Base-by-base conservation (phyloP, 768 basidiomycete genomes). In the Daedaleopsis sinensis region DNA sequence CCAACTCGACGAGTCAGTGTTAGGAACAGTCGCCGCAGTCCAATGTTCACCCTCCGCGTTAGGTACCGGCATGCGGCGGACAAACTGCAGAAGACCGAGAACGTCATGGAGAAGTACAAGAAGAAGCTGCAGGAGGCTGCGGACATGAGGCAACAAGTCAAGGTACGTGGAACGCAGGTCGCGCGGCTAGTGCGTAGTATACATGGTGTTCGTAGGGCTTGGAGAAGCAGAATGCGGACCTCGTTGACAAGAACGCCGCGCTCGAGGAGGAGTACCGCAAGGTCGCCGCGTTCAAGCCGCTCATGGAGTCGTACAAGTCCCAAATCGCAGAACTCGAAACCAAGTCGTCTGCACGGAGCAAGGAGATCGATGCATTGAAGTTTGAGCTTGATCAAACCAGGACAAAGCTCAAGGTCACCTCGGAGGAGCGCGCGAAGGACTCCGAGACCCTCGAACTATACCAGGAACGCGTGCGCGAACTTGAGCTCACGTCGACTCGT, bases 21-120 rank as follows among this genome's bases (percentile, higher is more conserved):
- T 27, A 21, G 13, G 8, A 15, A n/a, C 7, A 23, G 1, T 15
- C 9, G 24, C 49, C 18, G 18, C 13, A 52, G 27, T 47, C 50
- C 50, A 8, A 1, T 24, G 19, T 43, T 16, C 43, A 19, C 55
- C 38, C 19, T 53, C 54, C 51, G 23, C 58, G 42, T 27, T 61
- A 96, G 94, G 71, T 93, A 94, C 69, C 89, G 90, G 6, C 95
- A 98, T 76, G 90, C 94, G 6, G 91, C 93, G 4, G 97, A 98
- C 68, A 92, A 88, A 65, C 79, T 95, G 44, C 89, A 92, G 68
- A 98, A 98, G 80, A 91, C 89, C 1, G 97, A 98, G 76, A 96
- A 96, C 70, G 95, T 97, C 32, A 93, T 97, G 84, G 95, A 98
- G 76, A 99, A 98, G 74, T 96, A 98, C 76, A 96, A 96, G 79